Base-by-base conservation (phyloP, 2,329 filamentous ascomycete species). In the Thelonectria blattea region DNA sequence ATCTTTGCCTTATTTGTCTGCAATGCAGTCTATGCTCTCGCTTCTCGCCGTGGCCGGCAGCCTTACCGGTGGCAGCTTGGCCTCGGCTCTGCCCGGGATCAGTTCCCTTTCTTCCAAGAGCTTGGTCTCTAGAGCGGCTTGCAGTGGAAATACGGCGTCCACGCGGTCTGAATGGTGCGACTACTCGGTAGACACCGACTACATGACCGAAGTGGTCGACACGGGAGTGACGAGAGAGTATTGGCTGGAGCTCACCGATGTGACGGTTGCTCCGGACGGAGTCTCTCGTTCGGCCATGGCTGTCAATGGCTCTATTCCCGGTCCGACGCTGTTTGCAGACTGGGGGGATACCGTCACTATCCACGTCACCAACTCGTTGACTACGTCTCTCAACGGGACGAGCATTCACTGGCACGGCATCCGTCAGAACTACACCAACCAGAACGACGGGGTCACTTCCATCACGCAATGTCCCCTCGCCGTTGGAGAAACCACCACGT, bases 221-320 rank as follows among this genome's bases (percentile, higher is more conserved):
- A 85, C 83, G 1, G 81, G 82, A 2, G 79, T 82, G 1, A 82
- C 78, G 3, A 73, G 80, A 32, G 83, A 86, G 63, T 83, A 81
- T 67, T 81, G 76, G 73, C 71, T 82, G 15, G 74, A 78, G n/a
- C 61, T 81, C 12, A 71, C 73, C 5, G 75, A 82, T 30, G 71
- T 72, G 30, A 78, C 73, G 3, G 72, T 75, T 24, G 68, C 77
- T 6, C 80, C 80, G 0, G 84, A 86, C 71, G 83, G 83, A 8
- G 72, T 82, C 12, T 65, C 71, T 11, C 74, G 79, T 15, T 60
- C 68, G 9, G 73, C 71, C 37, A 74, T 79, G 67, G 77, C 85
- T 15, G 70, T 88, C 68, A 88, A 89, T 65, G 82, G 81, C 12
- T 77, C 81, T 49, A 81, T 86, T 63, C 87, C 87, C 3, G 87